Evolutionary conservation across 208 protist genomes (phyloP).

Genomic region (Balamuthia mandrillaris): DNA sequence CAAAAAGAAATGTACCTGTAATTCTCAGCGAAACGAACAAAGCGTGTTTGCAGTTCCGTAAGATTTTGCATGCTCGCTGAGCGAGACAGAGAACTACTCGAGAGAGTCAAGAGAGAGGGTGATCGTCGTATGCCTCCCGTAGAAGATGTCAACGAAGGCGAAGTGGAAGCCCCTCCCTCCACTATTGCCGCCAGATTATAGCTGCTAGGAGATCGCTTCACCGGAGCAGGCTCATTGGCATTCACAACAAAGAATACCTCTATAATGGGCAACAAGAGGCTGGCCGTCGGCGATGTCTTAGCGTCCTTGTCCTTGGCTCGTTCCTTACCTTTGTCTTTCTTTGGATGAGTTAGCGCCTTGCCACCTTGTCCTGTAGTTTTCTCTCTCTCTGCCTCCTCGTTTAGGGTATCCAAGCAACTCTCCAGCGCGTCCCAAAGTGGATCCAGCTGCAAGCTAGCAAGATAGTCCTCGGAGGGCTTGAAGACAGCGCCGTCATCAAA

Average conservation of each 20-base stretch:
- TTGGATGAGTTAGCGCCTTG: not conserved
- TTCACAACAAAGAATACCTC: slow-evolving; percentile 42
- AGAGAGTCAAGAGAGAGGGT: not conserved
- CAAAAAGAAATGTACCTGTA: no score
- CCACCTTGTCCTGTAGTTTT: not conserved
- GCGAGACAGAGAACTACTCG: not conserved
- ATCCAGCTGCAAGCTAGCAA: not conserved
- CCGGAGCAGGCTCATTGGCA: slow-evolving; percentile 16
- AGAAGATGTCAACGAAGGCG: not conserved
- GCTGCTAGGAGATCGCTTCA: slow-evolving; percentile 14
- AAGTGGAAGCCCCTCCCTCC: not conserved
- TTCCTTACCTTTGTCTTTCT: not conserved
- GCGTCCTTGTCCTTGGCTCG: not conserved
- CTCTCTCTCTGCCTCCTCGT: not conserved
- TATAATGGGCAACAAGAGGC: slow-evolving; percentile 35
- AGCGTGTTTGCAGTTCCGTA: not conserved
- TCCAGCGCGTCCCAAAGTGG: slow-evolving; percentile 35
- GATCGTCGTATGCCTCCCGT: not conserved
- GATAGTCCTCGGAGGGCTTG: not conserved
- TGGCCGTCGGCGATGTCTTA: slow-evolving; percentile 39
- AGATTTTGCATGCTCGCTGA: slow-evolving; percentile 11
- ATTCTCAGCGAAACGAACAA: slow-evolving; percentile 13
- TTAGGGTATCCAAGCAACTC: slow-evolving; percentile 28
- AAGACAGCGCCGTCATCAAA: no score
- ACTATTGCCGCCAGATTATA: slow-evolving; percentile 2